Evolutionary conservation across 2,329 filamentous ascomycete species (phyloP).

Genomic region (Monilinia fructigena): DNA sequence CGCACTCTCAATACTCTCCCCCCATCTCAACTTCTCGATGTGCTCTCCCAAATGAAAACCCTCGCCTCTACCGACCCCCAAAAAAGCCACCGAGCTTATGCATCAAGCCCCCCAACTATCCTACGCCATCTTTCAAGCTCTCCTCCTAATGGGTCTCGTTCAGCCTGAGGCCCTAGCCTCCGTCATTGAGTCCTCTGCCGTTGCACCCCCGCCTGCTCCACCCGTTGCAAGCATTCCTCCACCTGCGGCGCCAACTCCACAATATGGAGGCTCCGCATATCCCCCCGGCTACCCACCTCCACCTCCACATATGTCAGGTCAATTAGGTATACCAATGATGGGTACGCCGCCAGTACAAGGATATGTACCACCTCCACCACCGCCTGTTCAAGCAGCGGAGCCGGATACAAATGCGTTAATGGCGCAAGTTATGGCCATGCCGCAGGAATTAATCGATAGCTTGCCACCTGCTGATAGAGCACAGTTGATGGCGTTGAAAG

Average conservation of each 20-base stretch:
- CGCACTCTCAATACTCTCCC: slow-evolving; percentile 84
- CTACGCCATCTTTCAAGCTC: slow-evolving; percentile 91
- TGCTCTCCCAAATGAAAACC: slow-evolving; percentile 90
- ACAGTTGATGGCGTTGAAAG: slow-evolving; percentile 76
- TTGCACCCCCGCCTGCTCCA: slow-evolving; percentile 47
- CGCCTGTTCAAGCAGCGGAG: slow-evolving; percentile 46
- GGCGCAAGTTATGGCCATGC: slow-evolving; percentile 76
- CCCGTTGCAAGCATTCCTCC: slow-evolving; percentile 33
- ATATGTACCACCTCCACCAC: slow-evolving; percentile 41
- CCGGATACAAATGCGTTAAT: slow-evolving; percentile 71
- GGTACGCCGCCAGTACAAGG: slow-evolving; percentile 49
- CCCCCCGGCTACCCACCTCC: slow-evolving; percentile 43
- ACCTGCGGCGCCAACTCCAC: slow-evolving; percentile 33
- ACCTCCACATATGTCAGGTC: slow-evolving; percentile 42
- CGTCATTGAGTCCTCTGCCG: slow-evolving; percentile 63
- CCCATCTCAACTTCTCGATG: slow-evolving; percentile 85
- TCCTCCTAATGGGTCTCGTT: slow-evolving; percentile 89
- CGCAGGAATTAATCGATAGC: slow-evolving; percentile 75
- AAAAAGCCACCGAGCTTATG: slow-evolving; percentile 82
- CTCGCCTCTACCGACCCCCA: slow-evolving; percentile 78
- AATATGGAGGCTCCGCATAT: slow-evolving; percentile 41
- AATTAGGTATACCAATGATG: slow-evolving; percentile 41
- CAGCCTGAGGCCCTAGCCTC: slow-evolving; percentile 79
- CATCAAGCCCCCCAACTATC: slow-evolving; percentile 87
- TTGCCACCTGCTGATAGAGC: slow-evolving; percentile 71